Percentiles rank a stretch among this genome's conserved stretches.
Evolutionary conservation across 208 protist genomes (phyloP).

Genomic region (Leishmania guyanensis): DNA sequence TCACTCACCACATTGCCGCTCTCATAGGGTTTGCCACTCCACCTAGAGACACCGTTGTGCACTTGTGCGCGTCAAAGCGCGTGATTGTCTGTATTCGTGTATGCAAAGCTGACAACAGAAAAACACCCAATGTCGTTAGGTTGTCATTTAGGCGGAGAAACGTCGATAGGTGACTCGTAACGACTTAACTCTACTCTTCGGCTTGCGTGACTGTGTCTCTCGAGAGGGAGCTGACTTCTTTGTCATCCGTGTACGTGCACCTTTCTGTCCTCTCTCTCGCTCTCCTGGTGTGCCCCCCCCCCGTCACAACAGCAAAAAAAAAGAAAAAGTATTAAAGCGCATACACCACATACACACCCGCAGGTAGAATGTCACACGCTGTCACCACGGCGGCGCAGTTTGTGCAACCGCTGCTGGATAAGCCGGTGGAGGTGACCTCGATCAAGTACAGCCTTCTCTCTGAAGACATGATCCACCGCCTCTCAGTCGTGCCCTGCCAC

Average conservation of each 20-base stretch:
- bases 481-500: conserved; percentile 78
- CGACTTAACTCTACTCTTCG: background rate
- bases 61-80: background rate
- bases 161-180: background rate
- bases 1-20: background rate
- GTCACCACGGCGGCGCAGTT: conserved; percentile 23
- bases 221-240: background rate
- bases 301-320: no score
- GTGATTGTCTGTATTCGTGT: background rate
- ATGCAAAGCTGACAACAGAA: background rate
- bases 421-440: conserved; percentile 70
- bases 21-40: background rate
- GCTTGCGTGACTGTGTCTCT: background rate
- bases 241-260: background rate
- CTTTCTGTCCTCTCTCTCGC: background rate
- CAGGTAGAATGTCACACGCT: background rate
- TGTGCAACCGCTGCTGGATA: conserved; percentile 54
- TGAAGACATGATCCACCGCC: conserved; percentile 81
- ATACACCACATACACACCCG: background rate
- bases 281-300: background rate
- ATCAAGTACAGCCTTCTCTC: conserved; percentile 93
- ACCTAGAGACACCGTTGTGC: background rate
- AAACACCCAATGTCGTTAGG: no score
- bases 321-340: background rate
- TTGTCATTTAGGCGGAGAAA: background rate